Percentiles rank a stretch among this genome's conserved stretches.
Conservation (phyloP, 192 early-diverging fungal genomes). For the Coemansia sp. region DNA sequence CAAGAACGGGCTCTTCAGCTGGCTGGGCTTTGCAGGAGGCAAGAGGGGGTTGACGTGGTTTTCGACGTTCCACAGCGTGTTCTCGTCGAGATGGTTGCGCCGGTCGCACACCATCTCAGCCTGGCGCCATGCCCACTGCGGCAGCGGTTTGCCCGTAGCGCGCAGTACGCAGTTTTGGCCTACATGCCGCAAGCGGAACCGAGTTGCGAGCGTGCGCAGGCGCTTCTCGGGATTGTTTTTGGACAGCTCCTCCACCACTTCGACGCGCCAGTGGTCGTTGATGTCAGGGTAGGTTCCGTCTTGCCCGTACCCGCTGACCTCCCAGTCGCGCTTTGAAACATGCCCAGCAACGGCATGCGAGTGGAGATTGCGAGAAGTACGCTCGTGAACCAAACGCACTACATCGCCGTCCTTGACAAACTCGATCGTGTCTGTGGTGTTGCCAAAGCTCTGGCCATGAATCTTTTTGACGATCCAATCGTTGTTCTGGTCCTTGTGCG, state of each 20-base stretch:
- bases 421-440: constrained; percentile 55
- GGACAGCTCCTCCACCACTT: constrained; percentile 73
- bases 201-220: constrained; percentile 78
- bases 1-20: constrained; percentile 77
- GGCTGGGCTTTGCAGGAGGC: constrained; percentile 64
- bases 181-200: constrained; percentile 78
- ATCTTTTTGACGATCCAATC: constrained; percentile 77
- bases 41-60: constrained; percentile 78
- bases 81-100: constrained; percentile 61
- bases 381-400: constrained; percentile 77
- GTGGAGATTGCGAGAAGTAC: constrained; percentile 82
- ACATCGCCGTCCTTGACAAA: constrained; percentile 78
- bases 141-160: constrained; percentile 74
- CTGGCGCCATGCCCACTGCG: constrained; percentile 98
- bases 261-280: constrained; percentile 93
- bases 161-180: constrained; percentile 76
- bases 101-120: constrained; percentile 89
- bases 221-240: constrained; percentile 39
- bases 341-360: constrained; percentile 80
- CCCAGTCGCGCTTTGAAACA: constrained; percentile 73
- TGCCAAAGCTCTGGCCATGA: constrained; percentile 51
- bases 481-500: constrained; percentile 94
- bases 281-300: constrained; percentile 69
- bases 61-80: constrained; percentile 95
- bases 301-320: constrained; percentile 88